Conservation (phyloP, 2,329 filamentous ascomycete genomes). For the Volutella citrinella region DNA sequence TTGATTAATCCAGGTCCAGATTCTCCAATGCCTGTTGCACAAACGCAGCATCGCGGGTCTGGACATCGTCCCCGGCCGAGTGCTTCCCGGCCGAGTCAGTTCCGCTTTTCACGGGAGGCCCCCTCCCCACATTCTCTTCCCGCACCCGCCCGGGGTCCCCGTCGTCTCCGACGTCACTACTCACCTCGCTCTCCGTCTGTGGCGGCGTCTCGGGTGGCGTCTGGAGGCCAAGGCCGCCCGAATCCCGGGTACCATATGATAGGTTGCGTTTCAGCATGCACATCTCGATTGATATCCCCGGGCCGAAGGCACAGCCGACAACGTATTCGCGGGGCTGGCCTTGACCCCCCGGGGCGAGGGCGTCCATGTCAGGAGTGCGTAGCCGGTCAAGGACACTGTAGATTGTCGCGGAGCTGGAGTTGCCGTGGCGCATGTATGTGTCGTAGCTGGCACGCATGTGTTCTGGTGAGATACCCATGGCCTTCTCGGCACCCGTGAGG, state of each 20-base stretch:
- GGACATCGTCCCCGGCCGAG: too few relatives aligned
- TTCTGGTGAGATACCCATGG: conserved; percentile 55
- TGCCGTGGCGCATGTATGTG: conserved; percentile 66
- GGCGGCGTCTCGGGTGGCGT: conserved; percentile 57
- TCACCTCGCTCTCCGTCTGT: conserved; percentile 51
- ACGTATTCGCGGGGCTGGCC: conserved; percentile 54
- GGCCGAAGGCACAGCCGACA: conserved; percentile 67
- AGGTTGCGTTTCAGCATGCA: conserved; percentile 55
- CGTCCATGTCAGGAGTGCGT: conserved; percentile 58
- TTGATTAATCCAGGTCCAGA: conserved; percentile 27
- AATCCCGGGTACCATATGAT: conserved; percentile 13
- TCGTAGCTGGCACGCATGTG: conserved; percentile 70
- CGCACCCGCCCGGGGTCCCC: too few relatives aligned
- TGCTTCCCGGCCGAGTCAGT: neutral
- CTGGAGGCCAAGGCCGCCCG: conserved; percentile 43
- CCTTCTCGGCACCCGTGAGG: conserved; percentile 58
- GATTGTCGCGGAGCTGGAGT: conserved; percentile 67
- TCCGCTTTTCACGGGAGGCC: too few relatives aligned
- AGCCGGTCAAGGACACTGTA: conserved; percentile 64
- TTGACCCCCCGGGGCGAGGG: conserved; percentile 46
- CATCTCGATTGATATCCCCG: conserved; percentile 67
- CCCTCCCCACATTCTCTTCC: too few relatives aligned
- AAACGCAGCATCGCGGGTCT: conserved; percentile 16
- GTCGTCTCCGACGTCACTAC: conserved; percentile 28
- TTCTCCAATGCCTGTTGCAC: conserved; percentile 20